These are phyloP conservation scores for Cyclotella choctawhatcheeana DNA, from an alignment of 108 stramenopile species.

Conservation along the genomic window DNA sequence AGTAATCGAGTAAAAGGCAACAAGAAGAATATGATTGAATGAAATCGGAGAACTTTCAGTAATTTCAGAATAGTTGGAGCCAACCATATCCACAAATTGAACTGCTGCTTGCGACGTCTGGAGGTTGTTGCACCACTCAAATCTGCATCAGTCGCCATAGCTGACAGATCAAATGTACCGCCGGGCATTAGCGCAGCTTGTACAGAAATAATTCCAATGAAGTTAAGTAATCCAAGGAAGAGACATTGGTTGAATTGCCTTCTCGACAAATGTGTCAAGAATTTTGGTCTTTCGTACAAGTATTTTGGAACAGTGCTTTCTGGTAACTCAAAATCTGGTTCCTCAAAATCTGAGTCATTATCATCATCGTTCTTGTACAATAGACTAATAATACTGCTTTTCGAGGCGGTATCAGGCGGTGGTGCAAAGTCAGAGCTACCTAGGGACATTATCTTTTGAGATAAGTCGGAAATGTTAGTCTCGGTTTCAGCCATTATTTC, in stretches of 20 bases:
- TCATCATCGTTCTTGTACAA: constrained; percentile 30
- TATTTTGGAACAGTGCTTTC: constrained; percentile 49
- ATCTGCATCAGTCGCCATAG: neutral
- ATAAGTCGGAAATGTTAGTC: constrained; percentile 5
- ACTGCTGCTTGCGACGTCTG: constrained; percentile 9
- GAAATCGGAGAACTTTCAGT: constrained; percentile 63
- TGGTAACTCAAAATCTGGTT: too few species aligned
- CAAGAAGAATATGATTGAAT: constrained; percentile 68
- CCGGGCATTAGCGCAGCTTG: constrained; percentile 60
- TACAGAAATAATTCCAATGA: constrained; percentile 77
- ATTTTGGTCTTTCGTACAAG: constrained; percentile 57
- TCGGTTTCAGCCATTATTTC: constrained; percentile 74
- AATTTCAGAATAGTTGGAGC: constrained; percentile 31
- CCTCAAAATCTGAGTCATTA: constrained; percentile 19
- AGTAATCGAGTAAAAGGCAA: constrained; percentile 58
- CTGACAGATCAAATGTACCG: constrained; percentile 55
- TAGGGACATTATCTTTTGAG: constrained; percentile 17
- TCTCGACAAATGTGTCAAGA: constrained; percentile 59
- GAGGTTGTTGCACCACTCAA: constrained; percentile 8
- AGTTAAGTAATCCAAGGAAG: constrained; percentile 67
- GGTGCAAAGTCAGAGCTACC: constrained; percentile 41
- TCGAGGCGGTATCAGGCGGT: constrained; percentile 21
- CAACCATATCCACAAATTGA: constrained; percentile 14
- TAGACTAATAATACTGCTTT: constrained; percentile 9
- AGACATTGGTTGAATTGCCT: constrained; percentile 73